Evolutionary conservation across 2,329 filamentous ascomycete genomes (phyloP).

Genomic region (Ramularia endophylla): DNA sequence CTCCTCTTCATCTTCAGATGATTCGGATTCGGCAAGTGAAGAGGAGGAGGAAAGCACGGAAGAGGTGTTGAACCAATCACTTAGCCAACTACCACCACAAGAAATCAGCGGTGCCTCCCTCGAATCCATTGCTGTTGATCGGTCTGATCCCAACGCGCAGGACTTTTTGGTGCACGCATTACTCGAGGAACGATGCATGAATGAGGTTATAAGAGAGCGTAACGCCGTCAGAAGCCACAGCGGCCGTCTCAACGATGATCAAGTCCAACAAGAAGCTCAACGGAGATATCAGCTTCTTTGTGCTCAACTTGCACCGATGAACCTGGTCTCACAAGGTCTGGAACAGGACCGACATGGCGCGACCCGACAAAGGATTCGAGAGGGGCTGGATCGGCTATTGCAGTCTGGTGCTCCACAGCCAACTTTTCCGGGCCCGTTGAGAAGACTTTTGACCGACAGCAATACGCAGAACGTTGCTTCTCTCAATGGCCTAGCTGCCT

Average conservation of each 20-base stretch:
- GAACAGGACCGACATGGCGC: slow-evolving; percentile 31
- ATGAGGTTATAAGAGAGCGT: slow-evolving; percentile 25
- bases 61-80: slow-evolving; percentile 8
- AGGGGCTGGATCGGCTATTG: slow-evolving; percentile 30
- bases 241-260: slow-evolving; percentile 26
- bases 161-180: slow-evolving; percentile 41
- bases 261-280: slow-evolving; percentile 32
- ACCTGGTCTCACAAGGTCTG: slow-evolving; percentile 33
- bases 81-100: slow-evolving; percentile 4
- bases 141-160: slow-evolving; percentile 7
- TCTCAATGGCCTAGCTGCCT: slow-evolving; percentile 5
- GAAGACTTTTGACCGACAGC: slow-evolving; percentile 18
- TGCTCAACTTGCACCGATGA: slow-evolving; percentile 30
- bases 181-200: slow-evolving; percentile 39
- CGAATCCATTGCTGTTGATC: slow-evolving; percentile 8
- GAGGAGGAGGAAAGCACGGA: slow-evolving; percentile 9
- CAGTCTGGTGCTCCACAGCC: slow-evolving; percentile 4
- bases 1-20: slow-evolving; percentile 13
- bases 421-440: slow-evolving; percentile 11
- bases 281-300: slow-evolving; percentile 36
- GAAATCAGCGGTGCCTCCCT: slow-evolving; percentile 2
- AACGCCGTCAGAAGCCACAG: neutral
- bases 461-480: neutral
- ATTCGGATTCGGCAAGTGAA: neutral
- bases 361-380: slow-evolving; percentile 32